Conservation (phyloP, 495 filamentous ascomycete species). For the Penicillium lividum region DNA sequence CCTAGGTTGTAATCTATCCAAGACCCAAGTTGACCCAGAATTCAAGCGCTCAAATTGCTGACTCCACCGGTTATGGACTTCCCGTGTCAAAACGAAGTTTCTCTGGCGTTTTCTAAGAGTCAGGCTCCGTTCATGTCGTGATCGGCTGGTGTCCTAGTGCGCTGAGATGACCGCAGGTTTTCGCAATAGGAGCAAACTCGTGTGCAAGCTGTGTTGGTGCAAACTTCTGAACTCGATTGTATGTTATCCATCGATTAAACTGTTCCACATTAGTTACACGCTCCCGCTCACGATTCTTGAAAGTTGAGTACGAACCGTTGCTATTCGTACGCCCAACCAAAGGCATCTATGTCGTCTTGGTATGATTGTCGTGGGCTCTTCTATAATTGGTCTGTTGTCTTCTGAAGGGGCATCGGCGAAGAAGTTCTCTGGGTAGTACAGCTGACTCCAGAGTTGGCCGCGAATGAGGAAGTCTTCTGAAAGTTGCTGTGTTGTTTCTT, state of each 20-base stretch:
- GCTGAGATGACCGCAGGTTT: constrained; percentile 18
- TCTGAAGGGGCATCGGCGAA: constrained; percentile 70
- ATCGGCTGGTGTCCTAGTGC: background rate
- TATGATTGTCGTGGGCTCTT: constrained; percentile 64
- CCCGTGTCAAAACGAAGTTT: no score
- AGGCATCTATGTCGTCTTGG: constrained; percentile 71
- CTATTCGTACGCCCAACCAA: constrained; percentile 66
- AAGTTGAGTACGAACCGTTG: constrained; percentile 41
- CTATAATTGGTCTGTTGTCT: constrained; percentile 74
- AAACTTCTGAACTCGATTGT: background rate
- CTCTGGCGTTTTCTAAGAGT: background rate
- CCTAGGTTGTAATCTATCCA: background rate
- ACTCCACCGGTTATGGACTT: background rate
- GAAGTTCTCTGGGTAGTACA: constrained; percentile 69
- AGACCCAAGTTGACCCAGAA: background rate
- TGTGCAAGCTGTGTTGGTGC: constrained; percentile 22
- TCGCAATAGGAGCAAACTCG: constrained; percentile 27
- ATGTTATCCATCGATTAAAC: constrained; percentile 45
- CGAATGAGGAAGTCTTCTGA: constrained; percentile 83
- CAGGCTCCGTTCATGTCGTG: background rate
- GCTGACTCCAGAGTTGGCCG: constrained; percentile 70
- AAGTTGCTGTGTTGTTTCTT: constrained; percentile 60
- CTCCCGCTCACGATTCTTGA: background rate
- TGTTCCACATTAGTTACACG: constrained; percentile 11
- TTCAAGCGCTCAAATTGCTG: background rate